A percentile compares a stretch with the other conserved stretches of the same genome.
These are phyloP conservation scores for Artemisia tridentata DNA, from an alignment of 129 eudicot species.

Conservation along the genomic window DNA sequence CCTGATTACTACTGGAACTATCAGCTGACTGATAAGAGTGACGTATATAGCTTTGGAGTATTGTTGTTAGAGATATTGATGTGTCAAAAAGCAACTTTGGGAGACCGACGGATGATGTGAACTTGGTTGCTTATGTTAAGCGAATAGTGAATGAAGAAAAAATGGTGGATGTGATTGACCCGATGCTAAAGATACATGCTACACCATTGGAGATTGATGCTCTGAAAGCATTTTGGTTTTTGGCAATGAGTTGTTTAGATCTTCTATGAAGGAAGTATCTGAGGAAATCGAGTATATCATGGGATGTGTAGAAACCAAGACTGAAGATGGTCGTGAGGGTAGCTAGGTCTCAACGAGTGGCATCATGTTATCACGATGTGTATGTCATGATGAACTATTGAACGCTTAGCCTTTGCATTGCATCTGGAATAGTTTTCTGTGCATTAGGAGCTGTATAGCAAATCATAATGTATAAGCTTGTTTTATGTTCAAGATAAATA, in stretches of 20 bases:
- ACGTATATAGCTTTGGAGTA: constrained; percentile 79
- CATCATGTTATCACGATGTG: neutral
- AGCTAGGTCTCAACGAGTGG: neutral
- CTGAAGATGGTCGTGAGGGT: constrained; percentile 1
- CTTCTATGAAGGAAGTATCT: constrained; percentile 68
- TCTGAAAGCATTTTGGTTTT: constrained; percentile 58
- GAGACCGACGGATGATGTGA: constrained; percentile 60
- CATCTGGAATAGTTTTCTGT: neutral
- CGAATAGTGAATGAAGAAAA: constrained; percentile 48
- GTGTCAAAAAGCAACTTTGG: constrained; percentile 48
- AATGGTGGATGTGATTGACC: constrained; percentile 51
- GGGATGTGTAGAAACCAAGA: constrained; percentile 20
- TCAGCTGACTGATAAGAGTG: constrained; percentile 65
- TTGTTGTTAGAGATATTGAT: constrained; percentile 60
- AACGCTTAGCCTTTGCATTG: neutral
- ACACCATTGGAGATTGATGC: constrained; percentile 49
- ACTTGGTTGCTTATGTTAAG: constrained; percentile 55
- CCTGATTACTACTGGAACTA: constrained; percentile 66
- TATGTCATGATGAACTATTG: neutral
- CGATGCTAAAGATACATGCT: constrained; percentile 39
- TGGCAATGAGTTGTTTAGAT: constrained; percentile 68
- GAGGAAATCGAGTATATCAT: constrained; percentile 69
- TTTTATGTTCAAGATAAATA: neutral
- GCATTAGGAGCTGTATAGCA: neutral
- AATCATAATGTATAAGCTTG: neutral